A percentile compares a stretch with the other conserved stretches of the same genome.
Conservation (phyloP, 1,284 basidiomycete species). For the Flammula alnicola region DNA sequence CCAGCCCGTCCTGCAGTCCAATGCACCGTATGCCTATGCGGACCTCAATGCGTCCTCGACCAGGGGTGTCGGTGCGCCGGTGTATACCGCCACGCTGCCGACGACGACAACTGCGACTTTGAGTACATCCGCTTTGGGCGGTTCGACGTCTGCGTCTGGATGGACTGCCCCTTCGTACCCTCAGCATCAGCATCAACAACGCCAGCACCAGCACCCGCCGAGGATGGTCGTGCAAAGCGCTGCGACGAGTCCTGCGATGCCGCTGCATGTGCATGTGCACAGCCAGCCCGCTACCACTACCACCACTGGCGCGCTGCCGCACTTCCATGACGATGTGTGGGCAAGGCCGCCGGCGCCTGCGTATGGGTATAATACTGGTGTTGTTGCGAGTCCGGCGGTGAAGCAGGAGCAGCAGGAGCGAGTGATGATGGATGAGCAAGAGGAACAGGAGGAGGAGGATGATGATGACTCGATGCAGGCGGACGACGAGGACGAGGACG, state of each 20-base stretch:
- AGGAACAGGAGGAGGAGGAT: background rate
- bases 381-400: too few relatives aligned
- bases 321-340: slow-evolving; percentile 52
- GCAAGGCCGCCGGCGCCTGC: slow-evolving; percentile 28
- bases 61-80: background rate
- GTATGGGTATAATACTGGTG: too few relatives aligned
- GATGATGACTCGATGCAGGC: background rate
- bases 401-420: too few relatives aligned
- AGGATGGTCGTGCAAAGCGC: slow-evolving; percentile 27
- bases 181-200: slow-evolving; percentile 3
- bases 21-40: slow-evolving; percentile 15
- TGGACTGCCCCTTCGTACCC: background rate
- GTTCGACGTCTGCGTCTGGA: background rate
- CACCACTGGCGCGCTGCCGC: slow-evolving; percentile 34
- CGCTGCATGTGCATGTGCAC: too few relatives aligned
- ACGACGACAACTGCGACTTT: background rate
- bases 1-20: slow-evolving; percentile 40
- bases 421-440: too few relatives aligned
- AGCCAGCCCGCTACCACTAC: background rate
- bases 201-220: slow-evolving; percentile 10
- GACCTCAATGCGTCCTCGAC: slow-evolving; percentile 9
- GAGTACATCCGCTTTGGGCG: too few relatives aligned
- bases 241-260: slow-evolving; percentile 17
- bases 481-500: too few relatives aligned
- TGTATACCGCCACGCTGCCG: background rate